These are phyloP conservation scores for Ulota crispa DNA, from an alignment of 225 moss, liverwort and hornwort genomes.

Conservation along the genomic window DNA sequence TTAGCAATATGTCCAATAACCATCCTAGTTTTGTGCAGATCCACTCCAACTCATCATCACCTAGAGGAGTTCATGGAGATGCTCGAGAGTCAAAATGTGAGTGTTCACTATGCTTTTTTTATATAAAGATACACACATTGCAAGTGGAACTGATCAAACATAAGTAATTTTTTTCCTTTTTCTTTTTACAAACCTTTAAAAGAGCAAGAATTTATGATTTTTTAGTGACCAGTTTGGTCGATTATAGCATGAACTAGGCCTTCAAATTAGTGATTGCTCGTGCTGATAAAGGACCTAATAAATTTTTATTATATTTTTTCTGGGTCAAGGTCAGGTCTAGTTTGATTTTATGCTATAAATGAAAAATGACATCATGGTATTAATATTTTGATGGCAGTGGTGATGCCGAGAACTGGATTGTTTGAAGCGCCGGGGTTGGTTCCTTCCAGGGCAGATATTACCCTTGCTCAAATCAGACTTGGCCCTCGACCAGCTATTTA, in stretches of 20 bases:
- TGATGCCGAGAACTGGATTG: conserved; percentile 27
- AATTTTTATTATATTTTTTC: neutral
- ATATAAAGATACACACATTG: too few species aligned
- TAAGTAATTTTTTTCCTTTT: neutral
- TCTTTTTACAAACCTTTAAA: neutral
- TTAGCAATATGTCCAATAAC: too few species aligned
- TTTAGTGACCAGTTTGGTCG: neutral
- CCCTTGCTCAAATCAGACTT: conserved; percentile 35
- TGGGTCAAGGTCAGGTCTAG: neutral
- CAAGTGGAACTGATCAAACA: neutral
- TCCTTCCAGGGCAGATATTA: conserved; percentile 14
- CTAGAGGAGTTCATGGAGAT: conserved; percentile 21
- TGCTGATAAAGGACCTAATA: neutral
- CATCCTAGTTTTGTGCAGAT: conserved; percentile 24
- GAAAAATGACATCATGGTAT: neutral
- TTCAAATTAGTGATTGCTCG: neutral
- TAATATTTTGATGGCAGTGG: conserved; percentile 31
- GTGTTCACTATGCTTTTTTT: neutral
- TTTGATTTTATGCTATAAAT: neutral
- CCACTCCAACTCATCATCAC: neutral
- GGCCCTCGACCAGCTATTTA: conserved; percentile 22
- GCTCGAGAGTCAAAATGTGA: conserved; percentile 41
- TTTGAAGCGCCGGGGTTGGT: conserved; percentile 13
- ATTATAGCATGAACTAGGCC: neutral
- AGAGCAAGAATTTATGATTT: neutral